Percentiles rank a stretch among this genome's conserved stretches.
Evolutionary conservation across 2,329 filamentous ascomycete species (phyloP).

Genomic region (Colletotrichum tamarilloi): DNA sequence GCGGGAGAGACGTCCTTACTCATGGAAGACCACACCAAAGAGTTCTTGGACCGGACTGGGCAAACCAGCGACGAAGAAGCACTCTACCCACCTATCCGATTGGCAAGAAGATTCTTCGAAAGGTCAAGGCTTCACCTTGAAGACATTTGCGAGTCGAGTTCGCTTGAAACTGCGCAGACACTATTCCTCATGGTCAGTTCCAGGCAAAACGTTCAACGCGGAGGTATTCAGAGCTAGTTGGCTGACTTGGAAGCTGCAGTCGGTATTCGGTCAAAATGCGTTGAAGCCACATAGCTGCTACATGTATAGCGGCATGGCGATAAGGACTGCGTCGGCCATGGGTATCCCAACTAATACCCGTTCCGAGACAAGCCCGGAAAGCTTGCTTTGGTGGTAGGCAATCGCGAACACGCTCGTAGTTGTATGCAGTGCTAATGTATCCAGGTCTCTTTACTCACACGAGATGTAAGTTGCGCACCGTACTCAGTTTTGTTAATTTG

Average conservation of each 20-base stretch:
- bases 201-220: neutral
- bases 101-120: constrained; percentile 35
- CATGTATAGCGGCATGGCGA: constrained; percentile 49
- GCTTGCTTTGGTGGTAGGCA: constrained; percentile 35
- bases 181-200: constrained; percentile 35
- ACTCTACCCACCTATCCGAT: constrained; percentile 30
- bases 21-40: constrained; percentile 30
- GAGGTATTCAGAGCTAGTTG: too few relatives aligned
- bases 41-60: constrained; percentile 31
- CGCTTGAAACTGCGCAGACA: constrained; percentile 34
- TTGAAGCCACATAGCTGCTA: constrained; percentile 47
- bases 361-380: constrained; percentile 31
- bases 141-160: constrained; percentile 37
- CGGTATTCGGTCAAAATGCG: constrained; percentile 46
- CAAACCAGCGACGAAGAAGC: constrained; percentile 24
- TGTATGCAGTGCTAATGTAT: neutral
- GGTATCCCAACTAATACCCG: constrained; percentile 41
- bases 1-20: constrained; percentile 35
- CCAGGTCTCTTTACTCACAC: constrained; percentile 36
- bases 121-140: constrained; percentile 31
- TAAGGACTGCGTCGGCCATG: constrained; percentile 46
- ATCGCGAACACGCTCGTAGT: neutral
- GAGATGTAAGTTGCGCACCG: constrained; percentile 29
- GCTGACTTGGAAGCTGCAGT: constrained; percentile 5
- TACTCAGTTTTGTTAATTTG: too few relatives aligned